Percentiles rank a stretch among this genome's conserved stretches.
Conservation (phyloP, 1,139 yeast species). For the Geotrichum fermentans region DNA sequence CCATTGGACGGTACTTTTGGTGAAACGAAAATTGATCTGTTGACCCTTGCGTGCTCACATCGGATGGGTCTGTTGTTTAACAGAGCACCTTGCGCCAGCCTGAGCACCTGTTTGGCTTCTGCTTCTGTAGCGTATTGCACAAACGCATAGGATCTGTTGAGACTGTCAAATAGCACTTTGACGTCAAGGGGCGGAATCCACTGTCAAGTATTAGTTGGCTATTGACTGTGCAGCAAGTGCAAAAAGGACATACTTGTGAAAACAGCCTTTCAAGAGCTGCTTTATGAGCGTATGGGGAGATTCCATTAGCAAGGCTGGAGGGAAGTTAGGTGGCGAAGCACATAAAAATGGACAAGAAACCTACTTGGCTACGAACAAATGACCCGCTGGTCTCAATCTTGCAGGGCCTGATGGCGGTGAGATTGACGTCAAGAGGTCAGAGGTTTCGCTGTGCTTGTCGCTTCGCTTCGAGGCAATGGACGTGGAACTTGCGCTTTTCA, state of each 20-base stretch:
- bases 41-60: slow-evolving; percentile 89
- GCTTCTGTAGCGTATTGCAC: slow-evolving; percentile 72
- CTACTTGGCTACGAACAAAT: slow-evolving; percentile 71
- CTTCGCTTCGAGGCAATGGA: no score
- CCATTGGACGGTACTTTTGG: slow-evolving; percentile 19
- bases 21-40: slow-evolving; percentile 61
- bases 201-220: slow-evolving; percentile 53
- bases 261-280: slow-evolving; percentile 54
- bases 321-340: background rate
- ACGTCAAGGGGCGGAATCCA: slow-evolving; percentile 48
- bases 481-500: no score
- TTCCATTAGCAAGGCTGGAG: slow-evolving; percentile 13
- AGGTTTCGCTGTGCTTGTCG: no score
- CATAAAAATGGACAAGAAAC: slow-evolving; percentile 13
- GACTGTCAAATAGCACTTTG: slow-evolving; percentile 76
- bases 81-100: slow-evolving; percentile 59
- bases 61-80: slow-evolving; percentile 72
- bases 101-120: slow-evolving; percentile 66
- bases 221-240: slow-evolving; percentile 37
- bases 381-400: slow-evolving; percentile 57
- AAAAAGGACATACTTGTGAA: slow-evolving; percentile 29
- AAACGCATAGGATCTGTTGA: slow-evolving; percentile 86
- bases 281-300: slow-evolving; percentile 7
- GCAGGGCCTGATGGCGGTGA: background rate
- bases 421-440: no score